Evolutionary conservation across 495 filamentous ascomycete genomes (phyloP).

Genomic region (Geoglossum glabrum): DNA sequence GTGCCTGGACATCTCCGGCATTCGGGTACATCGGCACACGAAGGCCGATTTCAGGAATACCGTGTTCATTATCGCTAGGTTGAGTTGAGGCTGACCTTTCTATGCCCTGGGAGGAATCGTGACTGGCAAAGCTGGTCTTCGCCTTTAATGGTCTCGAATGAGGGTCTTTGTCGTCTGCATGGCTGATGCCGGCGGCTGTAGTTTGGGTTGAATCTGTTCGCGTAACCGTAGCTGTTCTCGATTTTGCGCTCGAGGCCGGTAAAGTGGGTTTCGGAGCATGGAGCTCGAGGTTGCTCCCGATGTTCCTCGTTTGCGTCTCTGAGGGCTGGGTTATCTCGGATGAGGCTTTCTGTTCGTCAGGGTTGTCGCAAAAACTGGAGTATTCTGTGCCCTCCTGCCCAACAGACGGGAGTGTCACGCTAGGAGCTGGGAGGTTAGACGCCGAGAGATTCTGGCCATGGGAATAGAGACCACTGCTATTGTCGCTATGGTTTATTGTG

Average conservation of each 20-base stretch:
- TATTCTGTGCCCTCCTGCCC: slow-evolving; percentile 87
- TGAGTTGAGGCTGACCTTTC: slow-evolving; percentile 28
- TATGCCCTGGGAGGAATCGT: slow-evolving; percentile 26
- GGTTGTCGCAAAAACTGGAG: slow-evolving; percentile 33
- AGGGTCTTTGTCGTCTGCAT: slow-evolving; percentile 39
- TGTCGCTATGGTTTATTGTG: slow-evolving; percentile 19
- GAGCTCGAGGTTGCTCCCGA: slow-evolving; percentile 63
- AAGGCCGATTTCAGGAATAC: slow-evolving; percentile 77
- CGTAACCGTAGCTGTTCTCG: slow-evolving; percentile 60
- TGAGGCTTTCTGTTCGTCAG: slow-evolving; percentile 10
- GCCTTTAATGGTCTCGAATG: slow-evolving; percentile 26
- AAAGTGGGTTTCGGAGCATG: slow-evolving; percentile 82
- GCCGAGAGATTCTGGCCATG: slow-evolving; percentile 20
- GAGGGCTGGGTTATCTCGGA: slow-evolving; percentile 13
- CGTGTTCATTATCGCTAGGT: slow-evolving; percentile 46
- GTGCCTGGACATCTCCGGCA: slow-evolving; percentile 92
- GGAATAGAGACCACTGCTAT: slow-evolving; percentile 13
- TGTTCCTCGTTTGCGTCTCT: slow-evolving; percentile 50
- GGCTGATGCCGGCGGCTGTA: slow-evolving; percentile 60
- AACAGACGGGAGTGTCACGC: slow-evolving; percentile 61
- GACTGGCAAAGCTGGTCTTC: slow-evolving; percentile 27
- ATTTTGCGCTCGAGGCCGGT: slow-evolving; percentile 55
- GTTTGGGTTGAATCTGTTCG: slow-evolving; percentile 74
- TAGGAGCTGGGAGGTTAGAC: slow-evolving; percentile 32
- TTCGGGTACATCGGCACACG: slow-evolving; percentile 87